These are phyloP conservation scores for Thymus quinquecostatus DNA, from an alignment of 257 asterid genomes.

Conservation along the genomic window DNA sequence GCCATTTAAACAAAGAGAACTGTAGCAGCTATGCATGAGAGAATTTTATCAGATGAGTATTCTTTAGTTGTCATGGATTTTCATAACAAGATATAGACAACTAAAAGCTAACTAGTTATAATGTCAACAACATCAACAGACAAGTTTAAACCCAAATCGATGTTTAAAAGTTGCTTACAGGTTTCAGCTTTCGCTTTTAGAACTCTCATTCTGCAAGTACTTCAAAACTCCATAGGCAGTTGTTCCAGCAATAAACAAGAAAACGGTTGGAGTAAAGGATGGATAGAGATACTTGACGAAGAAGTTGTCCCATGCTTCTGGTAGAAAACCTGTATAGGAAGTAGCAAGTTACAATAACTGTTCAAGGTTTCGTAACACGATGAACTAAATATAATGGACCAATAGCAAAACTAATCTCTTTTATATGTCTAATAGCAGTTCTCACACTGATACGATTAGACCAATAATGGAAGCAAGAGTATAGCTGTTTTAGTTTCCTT, in stretches of 20 bases:
- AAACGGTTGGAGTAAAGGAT: constrained; percentile 89
- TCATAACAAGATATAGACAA: neutral
- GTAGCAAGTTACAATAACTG: neutral
- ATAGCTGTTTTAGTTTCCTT: neutral
- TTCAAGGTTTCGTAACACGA: neutral
- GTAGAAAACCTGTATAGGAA: constrained; percentile 71
- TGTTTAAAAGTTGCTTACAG: constrained; percentile 6
- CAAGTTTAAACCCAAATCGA: constrained; percentile 11
- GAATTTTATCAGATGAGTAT: neutral
- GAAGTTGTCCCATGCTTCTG: constrained; percentile 85
- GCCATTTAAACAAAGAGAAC: neutral
- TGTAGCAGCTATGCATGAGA: neutral
- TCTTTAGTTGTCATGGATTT: neutral
- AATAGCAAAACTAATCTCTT: neutral
- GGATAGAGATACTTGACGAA: constrained; percentile 90
- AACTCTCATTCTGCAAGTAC: constrained; percentile 73
- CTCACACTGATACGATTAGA: neutral
- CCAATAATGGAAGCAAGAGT: neutral
- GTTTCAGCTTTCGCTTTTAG: constrained; percentile 44
- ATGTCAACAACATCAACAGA: neutral
- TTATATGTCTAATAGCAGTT: neutral
- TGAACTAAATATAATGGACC: neutral
- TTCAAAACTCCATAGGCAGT: constrained; percentile 73
- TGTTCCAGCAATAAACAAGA: constrained; percentile 89
- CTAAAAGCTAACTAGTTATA: neutral